Conservation (phyloP, 163 green algal genomes). For the Scenedesmus sp. region DNA sequence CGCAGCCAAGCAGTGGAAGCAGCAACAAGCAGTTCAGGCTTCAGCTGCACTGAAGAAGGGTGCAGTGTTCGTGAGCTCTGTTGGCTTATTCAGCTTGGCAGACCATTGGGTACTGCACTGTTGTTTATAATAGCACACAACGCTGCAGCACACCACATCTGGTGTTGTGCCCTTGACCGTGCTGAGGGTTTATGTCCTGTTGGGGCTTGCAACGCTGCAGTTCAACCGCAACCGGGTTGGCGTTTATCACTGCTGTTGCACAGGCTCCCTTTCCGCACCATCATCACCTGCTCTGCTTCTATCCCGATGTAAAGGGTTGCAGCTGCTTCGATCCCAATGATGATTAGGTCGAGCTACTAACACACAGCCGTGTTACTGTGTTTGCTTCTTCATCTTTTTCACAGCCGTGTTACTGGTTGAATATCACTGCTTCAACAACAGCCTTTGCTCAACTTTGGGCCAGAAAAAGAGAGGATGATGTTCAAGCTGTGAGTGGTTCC, state of each 20-base stretch:
- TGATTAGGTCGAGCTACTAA: too few species aligned
- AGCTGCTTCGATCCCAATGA: too few species aligned
- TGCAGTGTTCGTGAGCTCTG: background rate
- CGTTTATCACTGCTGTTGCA: too few species aligned
- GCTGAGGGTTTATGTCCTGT: background rate
- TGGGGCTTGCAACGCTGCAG: background rate
- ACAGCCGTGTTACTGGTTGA: too few species aligned
- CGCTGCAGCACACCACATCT: background rate
- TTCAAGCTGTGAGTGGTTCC: background rate
- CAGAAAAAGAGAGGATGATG: background rate
- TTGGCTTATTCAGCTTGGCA: background rate
- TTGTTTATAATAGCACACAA: background rate
- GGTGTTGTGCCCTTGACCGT: background rate
- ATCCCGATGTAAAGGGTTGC: too few species aligned
- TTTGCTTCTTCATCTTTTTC: too few species aligned
- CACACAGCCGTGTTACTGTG: too few species aligned
- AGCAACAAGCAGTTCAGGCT: background rate
- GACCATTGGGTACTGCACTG: background rate
- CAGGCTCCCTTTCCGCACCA: too few species aligned
- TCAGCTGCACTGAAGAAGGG: background rate
- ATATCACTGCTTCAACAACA: too few species aligned
- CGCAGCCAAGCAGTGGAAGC: background rate
- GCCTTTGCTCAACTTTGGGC: too few species aligned
- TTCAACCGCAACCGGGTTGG: too few species aligned
- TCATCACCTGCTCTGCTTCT: too few species aligned